A percentile compares a stretch with the other conserved stretches of the same genome.
Evolutionary conservation across 345 rosid genomes (phyloP).

Genomic region (Corymbia maculata): DNA sequence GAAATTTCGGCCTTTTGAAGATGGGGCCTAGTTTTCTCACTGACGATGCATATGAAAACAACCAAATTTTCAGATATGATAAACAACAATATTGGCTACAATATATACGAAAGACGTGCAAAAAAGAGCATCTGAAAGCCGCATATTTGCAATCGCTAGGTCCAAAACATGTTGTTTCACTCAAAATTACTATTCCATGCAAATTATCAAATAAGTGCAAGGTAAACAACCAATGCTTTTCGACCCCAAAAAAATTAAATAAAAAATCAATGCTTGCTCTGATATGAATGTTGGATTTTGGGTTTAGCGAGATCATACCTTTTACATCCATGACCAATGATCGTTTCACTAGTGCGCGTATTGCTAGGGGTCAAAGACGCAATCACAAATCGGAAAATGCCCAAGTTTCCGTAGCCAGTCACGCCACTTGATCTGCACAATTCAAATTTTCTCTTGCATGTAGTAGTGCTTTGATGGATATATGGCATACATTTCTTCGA

Average conservation of each 20-base stretch:
- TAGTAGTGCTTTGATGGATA: neutral
- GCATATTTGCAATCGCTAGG: neutral
- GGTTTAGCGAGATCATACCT: neutral
- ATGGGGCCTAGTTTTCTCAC: neutral
- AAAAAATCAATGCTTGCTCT: neutral
- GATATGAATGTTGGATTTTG: neutral
- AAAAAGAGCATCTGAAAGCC: neutral
- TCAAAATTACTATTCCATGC: neutral
- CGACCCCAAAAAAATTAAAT: too few relatives aligned
- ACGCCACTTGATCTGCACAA: neutral
- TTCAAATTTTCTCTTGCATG: neutral
- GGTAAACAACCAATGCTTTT: neutral
- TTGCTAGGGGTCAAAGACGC: neutral
- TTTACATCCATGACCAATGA: neutral
- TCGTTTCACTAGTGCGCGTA: neutral
- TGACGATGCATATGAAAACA: neutral
- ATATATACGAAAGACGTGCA: neutral
- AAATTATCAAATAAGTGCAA: neutral
- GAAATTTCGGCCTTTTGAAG: too few relatives aligned
- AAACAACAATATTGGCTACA: neutral
- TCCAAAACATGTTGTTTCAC: neutral
- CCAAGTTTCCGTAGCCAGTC: neutral
- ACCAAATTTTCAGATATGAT: neutral
- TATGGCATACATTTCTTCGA: neutral
- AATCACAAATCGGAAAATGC: neutral